Evolutionary conservation across 768 basidiomycete species (phyloP).

Genomic region (Pleurotus platypus): DNA sequence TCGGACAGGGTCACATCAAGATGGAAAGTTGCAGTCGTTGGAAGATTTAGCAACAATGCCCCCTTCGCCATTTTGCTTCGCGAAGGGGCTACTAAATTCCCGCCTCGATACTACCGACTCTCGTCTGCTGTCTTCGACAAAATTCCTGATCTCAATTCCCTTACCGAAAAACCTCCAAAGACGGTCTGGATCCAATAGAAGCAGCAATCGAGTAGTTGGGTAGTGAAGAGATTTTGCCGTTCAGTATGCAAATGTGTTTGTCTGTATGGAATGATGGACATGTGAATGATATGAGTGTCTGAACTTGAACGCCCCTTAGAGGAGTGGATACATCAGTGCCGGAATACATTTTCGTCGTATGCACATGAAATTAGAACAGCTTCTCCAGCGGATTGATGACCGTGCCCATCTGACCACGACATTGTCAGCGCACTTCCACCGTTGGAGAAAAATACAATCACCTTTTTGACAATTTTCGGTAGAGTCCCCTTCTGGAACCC

Average conservation of each 20-base stretch:
- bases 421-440: constrained; percentile 3
- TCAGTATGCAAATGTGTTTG: too few species aligned
- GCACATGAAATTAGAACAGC: constrained; percentile 15
- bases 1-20: background rate
- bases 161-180: too few species aligned
- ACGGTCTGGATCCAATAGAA: too few species aligned
- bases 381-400: constrained; percentile 71
- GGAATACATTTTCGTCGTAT: too few species aligned
- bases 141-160: background rate
- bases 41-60: background rate
- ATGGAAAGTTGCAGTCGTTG: background rate
- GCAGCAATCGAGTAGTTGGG: too few species aligned
- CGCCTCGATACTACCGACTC: background rate
- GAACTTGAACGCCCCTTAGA: too few species aligned
- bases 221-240: too few species aligned
- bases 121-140: background rate
- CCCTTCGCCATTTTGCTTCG: background rate
- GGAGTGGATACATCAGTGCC: too few species aligned
- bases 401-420: constrained; percentile 51
- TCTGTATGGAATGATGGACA: too few species aligned
- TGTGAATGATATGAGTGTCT: too few species aligned
- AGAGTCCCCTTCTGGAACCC: constrained; percentile 82
- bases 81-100: background rate
- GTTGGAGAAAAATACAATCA: constrained; percentile 18
- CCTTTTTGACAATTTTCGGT: constrained; percentile 85